Evolutionary conservation across 257 asterid genomes (phyloP).

Genomic region (Nicotiana sylvestris): DNA sequence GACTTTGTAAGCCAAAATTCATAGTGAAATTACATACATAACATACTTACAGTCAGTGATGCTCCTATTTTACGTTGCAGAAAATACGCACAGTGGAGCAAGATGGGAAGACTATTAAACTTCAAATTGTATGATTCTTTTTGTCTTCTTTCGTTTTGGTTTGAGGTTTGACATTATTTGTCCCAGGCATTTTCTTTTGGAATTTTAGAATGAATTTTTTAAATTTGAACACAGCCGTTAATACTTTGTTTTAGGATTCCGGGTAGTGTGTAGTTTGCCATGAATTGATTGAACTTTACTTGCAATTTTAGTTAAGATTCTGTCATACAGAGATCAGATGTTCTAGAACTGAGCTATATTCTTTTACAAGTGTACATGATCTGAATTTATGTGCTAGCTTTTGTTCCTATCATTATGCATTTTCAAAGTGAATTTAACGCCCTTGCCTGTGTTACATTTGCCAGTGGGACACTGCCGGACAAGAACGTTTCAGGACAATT

Average conservation of each 20-base stretch:
- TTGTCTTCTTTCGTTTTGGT: neutral
- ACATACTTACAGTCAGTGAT: neutral
- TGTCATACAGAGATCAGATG: neutral
- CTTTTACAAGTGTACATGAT: neutral
- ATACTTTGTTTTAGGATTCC: neutral
- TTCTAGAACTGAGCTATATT: neutral
- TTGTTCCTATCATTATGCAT: neutral
- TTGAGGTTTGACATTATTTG: neutral
- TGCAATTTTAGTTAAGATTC: neutral
- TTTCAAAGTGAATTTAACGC: conserved; percentile 10
- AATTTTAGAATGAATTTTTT: neutral
- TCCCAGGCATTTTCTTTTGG: neutral
- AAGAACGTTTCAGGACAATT: conserved; percentile 85
- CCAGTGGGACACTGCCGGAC: conserved; percentile 95
- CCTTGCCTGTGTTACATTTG: neutral
- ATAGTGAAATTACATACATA: neutral
- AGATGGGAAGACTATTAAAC: conserved; percentile 85
- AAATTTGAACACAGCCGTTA: neutral
- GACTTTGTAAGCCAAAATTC: conserved; percentile 63
- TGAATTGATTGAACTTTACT: neutral
- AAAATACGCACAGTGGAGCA: conserved; percentile 93
- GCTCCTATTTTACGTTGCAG: conserved; percentile 32
- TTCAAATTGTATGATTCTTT: conserved; percentile 58
- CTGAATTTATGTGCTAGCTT: neutral
- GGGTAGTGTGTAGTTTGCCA: neutral